Conservation (phyloP, 495 filamentous ascomycete genomes). For the Collariella sp. region DNA sequence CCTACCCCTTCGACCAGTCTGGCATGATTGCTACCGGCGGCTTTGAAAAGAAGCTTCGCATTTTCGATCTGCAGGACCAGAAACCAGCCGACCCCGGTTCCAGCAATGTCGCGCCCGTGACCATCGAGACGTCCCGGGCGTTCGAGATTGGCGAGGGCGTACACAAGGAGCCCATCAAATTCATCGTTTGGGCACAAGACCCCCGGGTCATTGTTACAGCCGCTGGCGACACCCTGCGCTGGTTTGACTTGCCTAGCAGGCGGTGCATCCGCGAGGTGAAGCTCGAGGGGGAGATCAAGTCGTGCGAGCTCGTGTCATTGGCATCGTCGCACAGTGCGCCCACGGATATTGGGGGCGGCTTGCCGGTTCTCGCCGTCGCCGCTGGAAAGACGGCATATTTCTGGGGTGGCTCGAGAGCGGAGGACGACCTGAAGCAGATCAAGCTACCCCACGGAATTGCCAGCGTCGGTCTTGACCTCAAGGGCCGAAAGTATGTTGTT, state of each 20-base stretch:
- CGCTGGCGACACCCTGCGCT: constrained; percentile 82
- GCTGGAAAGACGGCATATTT: constrained; percentile 90
- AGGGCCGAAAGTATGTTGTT: constrained; percentile 72
- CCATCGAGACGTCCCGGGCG: constrained; percentile 43
- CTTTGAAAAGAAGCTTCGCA: constrained; percentile 89
- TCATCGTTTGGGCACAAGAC: constrained; percentile 84
- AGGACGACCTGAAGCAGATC: constrained; percentile 64
- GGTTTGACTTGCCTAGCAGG: constrained; percentile 81
- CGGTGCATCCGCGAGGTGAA: constrained; percentile 59
- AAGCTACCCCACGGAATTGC: constrained; percentile 76
- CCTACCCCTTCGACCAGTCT: constrained; percentile 73
- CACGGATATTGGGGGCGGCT: constrained; percentile 44
- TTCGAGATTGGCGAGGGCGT: constrained; percentile 81
- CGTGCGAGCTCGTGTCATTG: constrained; percentile 71
- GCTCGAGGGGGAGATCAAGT: constrained; percentile 76
- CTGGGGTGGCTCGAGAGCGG: constrained; percentile 67
- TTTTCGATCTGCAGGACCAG: constrained; percentile 71
- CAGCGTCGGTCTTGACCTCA: constrained; percentile 77
- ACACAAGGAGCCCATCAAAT: constrained; percentile 83
- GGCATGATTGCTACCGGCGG: constrained; percentile 82
- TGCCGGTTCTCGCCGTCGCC: constrained; percentile 53
- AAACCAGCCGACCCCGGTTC: constrained; percentile 20
- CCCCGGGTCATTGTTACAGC: constrained; percentile 82
- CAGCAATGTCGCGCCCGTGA: constrained; percentile 22
- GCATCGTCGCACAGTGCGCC: constrained; percentile 33